Evolutionary conservation across 805 yeast genomes (phyloP).

Genomic region (Candida maesae): DNA sequence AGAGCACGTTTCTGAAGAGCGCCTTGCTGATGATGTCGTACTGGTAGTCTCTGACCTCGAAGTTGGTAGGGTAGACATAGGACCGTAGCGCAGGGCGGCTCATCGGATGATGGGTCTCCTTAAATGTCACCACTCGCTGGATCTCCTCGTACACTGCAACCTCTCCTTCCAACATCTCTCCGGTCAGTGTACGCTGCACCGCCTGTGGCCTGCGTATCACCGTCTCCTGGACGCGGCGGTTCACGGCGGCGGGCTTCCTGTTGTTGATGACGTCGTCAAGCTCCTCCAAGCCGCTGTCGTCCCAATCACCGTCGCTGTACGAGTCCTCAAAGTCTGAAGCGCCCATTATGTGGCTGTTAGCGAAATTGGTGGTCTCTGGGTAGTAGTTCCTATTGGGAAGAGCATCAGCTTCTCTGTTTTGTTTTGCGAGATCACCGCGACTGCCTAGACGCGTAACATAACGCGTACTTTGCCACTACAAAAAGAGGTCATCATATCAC

Average conservation of each 20-base stretch:
- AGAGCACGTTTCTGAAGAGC: constrained; percentile 67
- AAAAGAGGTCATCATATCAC: too few species aligned
- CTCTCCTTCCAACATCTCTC: constrained; percentile 24
- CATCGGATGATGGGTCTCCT: constrained; percentile 50
- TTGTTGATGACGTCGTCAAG: constrained; percentile 23
- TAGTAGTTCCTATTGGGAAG: too few species aligned
- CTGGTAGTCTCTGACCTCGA: constrained; percentile 85
- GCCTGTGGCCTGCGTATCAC: constrained; percentile 28
- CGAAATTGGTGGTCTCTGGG: too few species aligned
- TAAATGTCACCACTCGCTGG: constrained; percentile 30
- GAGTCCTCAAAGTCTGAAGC: constrained; percentile 14
- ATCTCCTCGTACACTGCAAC: constrained; percentile 35
- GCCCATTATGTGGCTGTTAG: constrained; percentile 2
- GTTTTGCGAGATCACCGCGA: not conserved
- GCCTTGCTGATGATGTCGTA: constrained; percentile 72
- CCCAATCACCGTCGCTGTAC: constrained; percentile 31
- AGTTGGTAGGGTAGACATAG: constrained; percentile 82
- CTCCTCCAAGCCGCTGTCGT: constrained; percentile 25
- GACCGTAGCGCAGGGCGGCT: constrained; percentile 36
- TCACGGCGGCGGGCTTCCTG: constrained; percentile 27
- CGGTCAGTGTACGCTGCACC: constrained; percentile 34
- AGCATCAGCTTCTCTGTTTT: not conserved
- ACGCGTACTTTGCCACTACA: too few species aligned
- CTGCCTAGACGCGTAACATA: too few species aligned
- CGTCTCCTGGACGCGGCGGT: constrained; percentile 30